A percentile compares a stretch with the other conserved stretches of the same genome.
Conservation (phyloP, 148 eudicot genomes). For the Rhododendron ovatum region DNA sequence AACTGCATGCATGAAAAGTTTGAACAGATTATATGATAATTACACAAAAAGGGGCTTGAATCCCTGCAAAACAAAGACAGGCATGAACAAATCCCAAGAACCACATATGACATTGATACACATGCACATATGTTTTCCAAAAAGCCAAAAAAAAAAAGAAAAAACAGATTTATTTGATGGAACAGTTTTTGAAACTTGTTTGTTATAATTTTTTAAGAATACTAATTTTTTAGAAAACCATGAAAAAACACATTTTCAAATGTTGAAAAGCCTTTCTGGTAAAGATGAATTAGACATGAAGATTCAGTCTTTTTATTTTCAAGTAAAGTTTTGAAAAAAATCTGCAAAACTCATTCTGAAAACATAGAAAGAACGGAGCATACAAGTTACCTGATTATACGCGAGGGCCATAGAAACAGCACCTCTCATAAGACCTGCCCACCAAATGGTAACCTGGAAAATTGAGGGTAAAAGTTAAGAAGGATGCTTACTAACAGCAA, state of each 20-base stretch:
- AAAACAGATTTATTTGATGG: not conserved
- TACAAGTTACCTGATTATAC: constrained; percentile 57
- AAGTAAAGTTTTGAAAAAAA: not conserved
- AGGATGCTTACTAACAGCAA: not conserved
- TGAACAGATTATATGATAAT: not conserved
- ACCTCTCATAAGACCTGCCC: constrained; percentile 93
- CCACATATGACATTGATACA: not conserved
- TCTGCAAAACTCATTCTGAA: not conserved
- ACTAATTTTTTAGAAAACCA: not conserved
- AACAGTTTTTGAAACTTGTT: not conserved
- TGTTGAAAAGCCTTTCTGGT: not conserved
- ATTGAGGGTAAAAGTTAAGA: not conserved
- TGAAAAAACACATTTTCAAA: not conserved
- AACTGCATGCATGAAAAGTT: constrained; percentile 41
- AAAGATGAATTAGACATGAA: not conserved
- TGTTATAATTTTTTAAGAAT: not conserved
- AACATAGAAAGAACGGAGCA: not conserved
- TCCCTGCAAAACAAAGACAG: not conserved
- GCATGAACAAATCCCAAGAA: not conserved
- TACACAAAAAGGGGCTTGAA: not conserved
- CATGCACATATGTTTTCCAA: not conserved
- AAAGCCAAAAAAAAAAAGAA: not conserved
- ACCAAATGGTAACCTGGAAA: constrained; percentile 68
- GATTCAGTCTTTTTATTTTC: not conserved
- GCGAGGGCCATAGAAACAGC: constrained; percentile 89